Base-by-base conservation (phyloP, 306 rosid species). In the Fragaria vesca region DNA sequence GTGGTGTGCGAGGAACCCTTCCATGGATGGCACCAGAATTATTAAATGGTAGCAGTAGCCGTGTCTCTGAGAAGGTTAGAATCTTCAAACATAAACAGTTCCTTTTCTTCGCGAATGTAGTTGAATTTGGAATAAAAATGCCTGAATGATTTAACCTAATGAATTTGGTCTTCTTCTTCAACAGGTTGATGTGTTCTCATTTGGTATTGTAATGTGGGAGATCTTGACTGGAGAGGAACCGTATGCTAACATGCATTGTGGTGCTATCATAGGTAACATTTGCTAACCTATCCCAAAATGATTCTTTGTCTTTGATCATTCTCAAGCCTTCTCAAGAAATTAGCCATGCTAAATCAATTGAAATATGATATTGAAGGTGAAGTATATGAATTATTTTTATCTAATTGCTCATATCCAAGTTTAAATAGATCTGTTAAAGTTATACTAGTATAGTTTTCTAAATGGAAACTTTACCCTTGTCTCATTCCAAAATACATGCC, bases 21-120 rank as follows among this genome's bases (percentile, higher is more conserved):
- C 98, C 99, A 36, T 96, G 98, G 98, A 96, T 93, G 98, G 99
- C 98, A 15, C 99, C 99, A 0, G 99, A 96, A 75, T 79, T 96
- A 81, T 84, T 96, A 47, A 91, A 88, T 76, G 94, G 99, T 45
- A 85, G 90, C 82, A 93, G 94, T 78, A 88, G 81, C 42, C 81
- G 88, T 81, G 99, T 96, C 69, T 91, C 98, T 58, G 97, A 96
- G 82, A 96, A 93, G 99, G 99, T 96, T 71, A 50, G 83, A 42
- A 81, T 24, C 85, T 74, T 45, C 20, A 15, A 24, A 51, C 65
- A 79, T 47, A 47, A 66, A 58, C 47, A 38, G 71, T 58, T 61
- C 32, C 50, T 65, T 77, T 73, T 60, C 16, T 30, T 38, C 13
- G 28, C 26, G 13, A 34, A 72, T 73, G 70, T 60, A 65, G 71